Evolutionary conservation across 805 yeast genomes (phyloP), one percentile per base, ranked within the genome.

Genomic region (Saccharomycopsis capsularis): DNA sequence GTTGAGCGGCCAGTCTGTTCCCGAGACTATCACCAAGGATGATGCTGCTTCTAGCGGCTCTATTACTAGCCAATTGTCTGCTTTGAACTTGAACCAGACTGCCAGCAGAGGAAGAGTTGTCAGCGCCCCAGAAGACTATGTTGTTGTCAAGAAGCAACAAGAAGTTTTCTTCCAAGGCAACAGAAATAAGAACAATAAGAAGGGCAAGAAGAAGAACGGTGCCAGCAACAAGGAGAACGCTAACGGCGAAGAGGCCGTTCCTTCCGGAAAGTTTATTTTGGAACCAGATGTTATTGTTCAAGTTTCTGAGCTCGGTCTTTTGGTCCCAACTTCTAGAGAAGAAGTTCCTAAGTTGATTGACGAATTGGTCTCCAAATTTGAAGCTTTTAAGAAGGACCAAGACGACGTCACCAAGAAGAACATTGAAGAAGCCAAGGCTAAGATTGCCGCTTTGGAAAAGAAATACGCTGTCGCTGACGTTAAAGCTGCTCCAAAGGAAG

Each of bases 211-310:
- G 48, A 61, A 61, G 29, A 25, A 53, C 25, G 24, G 56, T 21
- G 40, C 53, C 36, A 34, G 56, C 24, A 45, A 38, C 36, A 24
- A 5, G 6, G 25, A n/a, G 9, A 24, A 24, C n/a, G 19, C 30
- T 15, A 25, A 46, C 27, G 47, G 40, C 48, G 42, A 53, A 38
- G n/a, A n/a, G n/a, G n/a, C n/a, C n/a, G n/a, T n/a, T n/a, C n/a
- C n/a, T n/a, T 61, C 60, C 54, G 64, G 61, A 36, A 77, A 76
- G 65, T 81, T 89, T 64, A 74, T 81, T 49, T 76, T 93, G 58
- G 91, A 89, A 63, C 84, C 95, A 47, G 84, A 81, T 55, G 75
- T 87, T 53, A 81, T 91, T 59, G 80, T 82, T 55, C 76, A 84
- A 47, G 77, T 93, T 59, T 74, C 86, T 55, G 84, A 84, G 60